These are phyloP conservation scores for Fragilariopsis cylindrus DNA, from an alignment of 108 stramenopile species.

Conservation along the genomic window DNA sequence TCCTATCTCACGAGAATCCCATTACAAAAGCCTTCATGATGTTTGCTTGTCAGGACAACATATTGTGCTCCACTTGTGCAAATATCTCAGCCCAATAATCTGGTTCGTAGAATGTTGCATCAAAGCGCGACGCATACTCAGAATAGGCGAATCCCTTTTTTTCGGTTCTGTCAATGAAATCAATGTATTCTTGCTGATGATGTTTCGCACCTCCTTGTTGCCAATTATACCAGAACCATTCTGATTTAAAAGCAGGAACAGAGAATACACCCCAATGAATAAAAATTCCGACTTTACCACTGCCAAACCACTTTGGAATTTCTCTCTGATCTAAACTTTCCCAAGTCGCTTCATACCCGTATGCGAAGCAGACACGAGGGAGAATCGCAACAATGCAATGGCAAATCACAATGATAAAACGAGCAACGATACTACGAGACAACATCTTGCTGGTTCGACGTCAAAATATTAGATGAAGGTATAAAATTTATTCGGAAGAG, in stretches of 20 bases:
- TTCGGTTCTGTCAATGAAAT: constrained; percentile 29
- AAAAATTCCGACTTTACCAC: constrained; percentile 50
- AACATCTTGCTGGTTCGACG: too few relatives aligned
- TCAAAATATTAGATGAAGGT: too few relatives aligned
- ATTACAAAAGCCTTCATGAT: constrained; percentile 58
- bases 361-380: neutral
- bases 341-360: constrained; percentile 44
- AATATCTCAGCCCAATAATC: constrained; percentile 43
- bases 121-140: constrained; percentile 51
- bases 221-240: constrained; percentile 55
- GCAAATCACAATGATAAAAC: too few relatives aligned
- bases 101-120: constrained; percentile 41
- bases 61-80: constrained; percentile 48
- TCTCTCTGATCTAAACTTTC: constrained; percentile 43
- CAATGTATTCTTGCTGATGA: constrained; percentile 7
- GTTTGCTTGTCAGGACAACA: constrained; percentile 53
- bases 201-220: neutral
- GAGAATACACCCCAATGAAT: constrained; percentile 59
- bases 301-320: constrained; percentile 44
- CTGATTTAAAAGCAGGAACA: constrained; percentile 41
- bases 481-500: too few relatives aligned
- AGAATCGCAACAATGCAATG: neutral
- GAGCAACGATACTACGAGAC: too few relatives aligned
- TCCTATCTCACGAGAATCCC: constrained; percentile 35
- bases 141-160: constrained; percentile 27